A percentile compares a stretch with the other conserved stretches of the same genome.
Conservation (phyloP, 2,329 filamentous ascomycete species). For the Calonectria pseudoturangicola region DNA sequence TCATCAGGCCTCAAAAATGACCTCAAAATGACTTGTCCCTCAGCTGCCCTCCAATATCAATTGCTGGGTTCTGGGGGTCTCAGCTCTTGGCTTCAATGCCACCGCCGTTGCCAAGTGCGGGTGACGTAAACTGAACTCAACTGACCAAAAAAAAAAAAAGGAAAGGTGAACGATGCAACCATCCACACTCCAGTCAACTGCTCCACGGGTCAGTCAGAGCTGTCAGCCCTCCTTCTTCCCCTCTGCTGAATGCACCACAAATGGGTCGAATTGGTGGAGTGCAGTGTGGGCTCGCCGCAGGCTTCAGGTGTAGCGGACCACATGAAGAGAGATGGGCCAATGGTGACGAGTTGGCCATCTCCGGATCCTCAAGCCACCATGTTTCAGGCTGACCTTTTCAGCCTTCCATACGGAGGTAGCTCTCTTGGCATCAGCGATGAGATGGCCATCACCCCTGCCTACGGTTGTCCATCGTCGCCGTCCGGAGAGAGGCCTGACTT, state of each 20-base stretch:
- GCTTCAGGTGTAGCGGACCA: slow-evolving; percentile 31
- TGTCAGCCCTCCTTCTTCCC: slow-evolving; percentile 15
- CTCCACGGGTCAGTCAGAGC: background rate
- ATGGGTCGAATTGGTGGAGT: slow-evolving; percentile 7
- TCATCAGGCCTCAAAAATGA: background rate
- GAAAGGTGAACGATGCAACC: background rate
- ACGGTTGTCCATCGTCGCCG: background rate
- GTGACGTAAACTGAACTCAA: background rate
- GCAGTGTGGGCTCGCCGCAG: slow-evolving; percentile 13
- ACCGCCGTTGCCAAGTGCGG: slow-evolving; percentile 13
- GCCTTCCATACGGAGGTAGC: background rate
- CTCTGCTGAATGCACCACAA: background rate
- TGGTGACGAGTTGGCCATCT: background rate
- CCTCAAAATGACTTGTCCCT: background rate
- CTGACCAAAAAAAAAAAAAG: slow-evolving; percentile 1
- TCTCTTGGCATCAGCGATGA: background rate
- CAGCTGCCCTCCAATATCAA: slow-evolving; percentile 12
- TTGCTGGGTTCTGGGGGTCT: background rate
- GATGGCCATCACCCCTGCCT: too few relatives aligned
- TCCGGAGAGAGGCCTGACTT: background rate
- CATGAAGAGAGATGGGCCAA: background rate
- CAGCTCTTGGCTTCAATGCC: slow-evolving; percentile 11
- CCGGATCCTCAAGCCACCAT: slow-evolving; percentile 21
- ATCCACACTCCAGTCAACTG: background rate
- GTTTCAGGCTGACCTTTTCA: slow-evolving; percentile 30